Conservation (phyloP, 805 yeast species). For the Candida tallmaniae region DNA sequence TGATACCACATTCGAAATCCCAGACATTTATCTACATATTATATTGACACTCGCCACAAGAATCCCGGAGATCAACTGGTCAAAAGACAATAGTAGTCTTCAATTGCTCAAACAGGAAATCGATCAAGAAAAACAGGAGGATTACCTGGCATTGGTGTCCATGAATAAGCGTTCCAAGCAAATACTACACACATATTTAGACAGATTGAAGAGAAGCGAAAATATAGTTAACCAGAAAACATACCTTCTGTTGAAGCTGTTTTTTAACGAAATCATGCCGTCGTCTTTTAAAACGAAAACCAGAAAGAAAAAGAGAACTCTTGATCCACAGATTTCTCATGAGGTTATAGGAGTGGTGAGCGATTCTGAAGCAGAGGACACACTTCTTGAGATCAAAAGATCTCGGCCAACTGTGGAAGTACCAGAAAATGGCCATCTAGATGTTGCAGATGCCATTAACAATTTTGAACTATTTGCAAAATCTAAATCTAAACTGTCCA, state of each 20-base stretch:
- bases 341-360: background rate
- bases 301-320: background rate
- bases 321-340: background rate
- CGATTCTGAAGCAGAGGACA: conserved; percentile 3
- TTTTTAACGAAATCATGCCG: background rate
- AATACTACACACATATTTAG: conserved; percentile 1
- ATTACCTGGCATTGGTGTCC: conserved; percentile 4
- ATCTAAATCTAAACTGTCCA: background rate
- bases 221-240: background rate
- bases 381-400: background rate
- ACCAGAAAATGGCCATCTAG: background rate
- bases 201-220: background rate
- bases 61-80: conserved; percentile 22
- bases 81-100: conserved; percentile 3
- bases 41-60: conserved; percentile 30
- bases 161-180: conserved; percentile 6
- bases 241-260: background rate
- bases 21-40: conserved; percentile 10
- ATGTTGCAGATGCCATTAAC: background rate
- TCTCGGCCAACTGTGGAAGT: background rate
- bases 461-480: background rate
- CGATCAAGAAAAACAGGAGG: conserved; percentile 3
- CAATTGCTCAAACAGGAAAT: background rate
- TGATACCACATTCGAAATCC: background rate
- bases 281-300: background rate